phyloP scores from a whole-genome alignment of 345 rosid genomes.

The Lepidium aucheri region DNA sequence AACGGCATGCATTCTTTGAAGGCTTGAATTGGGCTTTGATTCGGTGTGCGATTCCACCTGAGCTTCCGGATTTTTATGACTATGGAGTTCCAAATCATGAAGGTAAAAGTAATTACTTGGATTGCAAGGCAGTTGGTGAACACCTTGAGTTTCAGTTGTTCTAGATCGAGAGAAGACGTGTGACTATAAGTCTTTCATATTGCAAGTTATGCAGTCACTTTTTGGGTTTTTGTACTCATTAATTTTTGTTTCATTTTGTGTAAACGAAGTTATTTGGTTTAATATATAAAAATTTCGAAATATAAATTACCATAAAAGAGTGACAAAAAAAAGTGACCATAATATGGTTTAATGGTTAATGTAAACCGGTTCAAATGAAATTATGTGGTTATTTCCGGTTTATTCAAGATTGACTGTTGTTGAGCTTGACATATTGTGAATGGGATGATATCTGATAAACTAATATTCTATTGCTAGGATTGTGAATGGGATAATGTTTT shows the following conservation, averaged over 20 bases:
- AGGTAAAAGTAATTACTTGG: constrained; percentile 45
- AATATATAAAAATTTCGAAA: no score
- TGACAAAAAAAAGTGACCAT: no score
- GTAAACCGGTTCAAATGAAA: no score
- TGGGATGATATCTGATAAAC: no score
- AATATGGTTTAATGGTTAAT: no score
- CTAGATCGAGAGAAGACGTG: constrained; percentile 21
- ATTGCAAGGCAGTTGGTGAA: constrained; percentile 67
- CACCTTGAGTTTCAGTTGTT: constrained; percentile 92
- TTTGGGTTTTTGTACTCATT: not conserved
- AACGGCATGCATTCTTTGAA: constrained; percentile 80
- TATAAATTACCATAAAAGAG: no score
- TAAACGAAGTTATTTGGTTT: not conserved
- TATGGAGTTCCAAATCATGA: constrained; percentile 40
- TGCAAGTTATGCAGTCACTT: not conserved
- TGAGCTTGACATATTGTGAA: no score
- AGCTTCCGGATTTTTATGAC: constrained; percentile 59
- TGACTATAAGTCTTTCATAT: not conserved
- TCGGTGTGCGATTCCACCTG: constrained; percentile 87
- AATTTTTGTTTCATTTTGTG: not conserved
- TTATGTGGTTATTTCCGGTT: no score
- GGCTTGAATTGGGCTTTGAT: constrained; percentile 95
- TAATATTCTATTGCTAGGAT: no score
- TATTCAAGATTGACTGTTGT: no score
- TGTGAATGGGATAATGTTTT: no score